phyloP scores from a whole-genome alignment of 768 basidiomycete species.

The Lentinula raphanica region DNA sequence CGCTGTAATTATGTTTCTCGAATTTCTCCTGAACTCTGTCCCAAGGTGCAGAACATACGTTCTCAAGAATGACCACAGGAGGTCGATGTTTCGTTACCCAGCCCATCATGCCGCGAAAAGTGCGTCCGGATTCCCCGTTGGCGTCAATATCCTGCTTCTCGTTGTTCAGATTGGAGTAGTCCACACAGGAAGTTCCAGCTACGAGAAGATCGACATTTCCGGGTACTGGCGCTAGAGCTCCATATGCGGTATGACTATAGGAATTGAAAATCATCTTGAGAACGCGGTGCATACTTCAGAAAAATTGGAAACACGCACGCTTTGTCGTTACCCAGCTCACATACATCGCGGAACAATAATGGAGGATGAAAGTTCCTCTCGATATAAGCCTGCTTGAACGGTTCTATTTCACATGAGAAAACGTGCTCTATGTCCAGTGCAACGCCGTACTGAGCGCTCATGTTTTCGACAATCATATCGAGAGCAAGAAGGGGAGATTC shows the following conservation, averaged over 20 bases:
- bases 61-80: slow-evolving; percentile 89
- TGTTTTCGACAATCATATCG: slow-evolving; percentile 72
- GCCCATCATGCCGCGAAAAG: slow-evolving; percentile 91
- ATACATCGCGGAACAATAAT: slow-evolving; percentile 88
- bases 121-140: slow-evolving; percentile 89
- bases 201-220: slow-evolving; percentile 87
- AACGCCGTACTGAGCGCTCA: slow-evolving; percentile 61
- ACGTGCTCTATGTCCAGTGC: slow-evolving; percentile 80
- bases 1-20: slow-evolving; percentile 68
- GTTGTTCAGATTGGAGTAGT: slow-evolving; percentile 94
- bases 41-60: slow-evolving; percentile 93
- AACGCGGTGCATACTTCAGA: background rate
- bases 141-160: slow-evolving; percentile 86
- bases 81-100: slow-evolving; percentile 88
- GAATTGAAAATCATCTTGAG: slow-evolving; percentile 9
- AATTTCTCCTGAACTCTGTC: slow-evolving; percentile 69
- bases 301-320: slow-evolving; percentile 48
- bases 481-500: slow-evolving; percentile 92
- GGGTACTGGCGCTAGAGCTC: slow-evolving; percentile 77
- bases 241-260: slow-evolving; percentile 85
- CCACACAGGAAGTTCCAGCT: slow-evolving; percentile 94
- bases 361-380: slow-evolving; percentile 95
- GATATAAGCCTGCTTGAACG: slow-evolving; percentile 96
- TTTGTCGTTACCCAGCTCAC: slow-evolving; percentile 73
- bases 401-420: slow-evolving; percentile 95